Percentiles rank a stretch among this genome's conserved stretches.
phyloP scores from a whole-genome alignment of 75 land plant species.

The Picea glauca region DNA sequence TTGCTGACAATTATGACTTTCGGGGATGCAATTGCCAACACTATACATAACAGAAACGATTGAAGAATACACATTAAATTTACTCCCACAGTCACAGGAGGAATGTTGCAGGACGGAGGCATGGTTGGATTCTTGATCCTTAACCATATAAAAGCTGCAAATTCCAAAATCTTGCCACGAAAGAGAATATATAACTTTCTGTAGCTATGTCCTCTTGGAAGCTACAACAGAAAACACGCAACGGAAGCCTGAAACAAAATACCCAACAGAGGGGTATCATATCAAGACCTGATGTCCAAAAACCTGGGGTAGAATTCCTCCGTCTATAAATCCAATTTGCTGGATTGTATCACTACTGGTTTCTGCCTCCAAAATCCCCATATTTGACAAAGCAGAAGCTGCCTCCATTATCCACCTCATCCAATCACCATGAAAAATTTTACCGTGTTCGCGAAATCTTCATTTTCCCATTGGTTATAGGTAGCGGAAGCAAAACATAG shows the following conservation, averaged over 20 bases:
- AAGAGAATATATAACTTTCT: slow-evolving; percentile 61
- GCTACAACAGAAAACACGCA: slow-evolving; percentile 46
- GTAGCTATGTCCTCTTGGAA: slow-evolving; percentile 57
- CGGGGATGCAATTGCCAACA: slow-evolving; percentile 16
- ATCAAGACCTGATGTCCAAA: slow-evolving; percentile 38
- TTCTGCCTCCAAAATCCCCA: slow-evolving; percentile 79
- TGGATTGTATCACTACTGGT: slow-evolving; percentile 73
- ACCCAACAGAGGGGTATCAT: slow-evolving; percentile 63
- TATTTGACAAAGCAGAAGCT: slow-evolving; percentile 54
- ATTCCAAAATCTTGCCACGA: slow-evolving; percentile 71
- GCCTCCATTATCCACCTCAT: slow-evolving; percentile 66
- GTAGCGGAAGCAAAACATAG: slow-evolving; percentile 7
- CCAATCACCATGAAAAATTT: slow-evolving; percentile 54
- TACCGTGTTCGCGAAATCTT: slow-evolving; percentile 51
- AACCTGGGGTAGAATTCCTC: slow-evolving; percentile 45
- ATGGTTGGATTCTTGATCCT: slow-evolving; percentile 29
- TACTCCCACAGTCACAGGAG: slow-evolving; percentile 35
- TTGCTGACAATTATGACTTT: slow-evolving; percentile 20
- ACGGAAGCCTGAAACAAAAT: slow-evolving; percentile 51
- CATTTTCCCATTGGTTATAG: slow-evolving; percentile 44
- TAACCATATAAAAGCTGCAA: slow-evolving; percentile 68
- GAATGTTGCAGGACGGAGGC: slow-evolving; percentile 53
- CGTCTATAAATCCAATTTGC: slow-evolving; percentile 73
- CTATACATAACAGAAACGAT: slow-evolving; percentile 51
- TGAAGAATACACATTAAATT: slow-evolving; percentile 40